Evolutionary conservation across 179 eudicot genomes (phyloP).

Genomic region (Camellia oleifera): DNA sequence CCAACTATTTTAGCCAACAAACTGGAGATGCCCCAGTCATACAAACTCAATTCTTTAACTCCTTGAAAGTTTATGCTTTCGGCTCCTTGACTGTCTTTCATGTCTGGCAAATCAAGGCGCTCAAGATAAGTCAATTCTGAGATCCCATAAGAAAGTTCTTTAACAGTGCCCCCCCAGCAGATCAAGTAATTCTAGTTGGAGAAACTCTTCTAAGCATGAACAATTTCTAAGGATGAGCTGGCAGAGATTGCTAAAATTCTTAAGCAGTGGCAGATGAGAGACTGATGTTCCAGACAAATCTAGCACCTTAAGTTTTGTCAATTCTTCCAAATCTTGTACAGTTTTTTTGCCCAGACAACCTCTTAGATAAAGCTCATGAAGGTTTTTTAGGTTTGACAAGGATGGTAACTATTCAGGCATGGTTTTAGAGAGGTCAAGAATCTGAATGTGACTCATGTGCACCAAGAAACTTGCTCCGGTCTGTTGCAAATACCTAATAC

Average conservation of each 20-base stretch:
- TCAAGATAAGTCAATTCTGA: slow-evolving; percentile 20
- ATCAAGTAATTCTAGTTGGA: background rate
- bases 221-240: slow-evolving; percentile 23
- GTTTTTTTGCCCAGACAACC: slow-evolving; percentile 5
- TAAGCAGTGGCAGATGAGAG: slow-evolving; percentile 5
- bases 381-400: slow-evolving; percentile 10
- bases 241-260: slow-evolving; percentile 13
- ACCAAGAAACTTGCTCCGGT: slow-evolving; percentile 5
- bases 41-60: background rate
- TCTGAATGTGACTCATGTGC: background rate
- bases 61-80: background rate
- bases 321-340: slow-evolving; percentile 4
- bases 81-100: slow-evolving; percentile 9
- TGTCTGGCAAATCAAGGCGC: slow-evolving; percentile 25
- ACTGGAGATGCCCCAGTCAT: slow-evolving; percentile 17
- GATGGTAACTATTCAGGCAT: slow-evolving; percentile 12
- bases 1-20: background rate
- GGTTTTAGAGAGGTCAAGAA: slow-evolving; percentile 25
- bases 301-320: slow-evolving; percentile 19
- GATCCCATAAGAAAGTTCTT: slow-evolving; percentile 21
- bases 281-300: slow-evolving; percentile 22
- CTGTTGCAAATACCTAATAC: background rate
- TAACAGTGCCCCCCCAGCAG: background rate
- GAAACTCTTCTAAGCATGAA: slow-evolving; percentile 10
- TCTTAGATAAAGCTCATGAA: slow-evolving; percentile 13